These are phyloP conservation scores for Trichosanthes truncata DNA, from an alignment of 306 rosid species.

Conservation along the genomic window DNA sequence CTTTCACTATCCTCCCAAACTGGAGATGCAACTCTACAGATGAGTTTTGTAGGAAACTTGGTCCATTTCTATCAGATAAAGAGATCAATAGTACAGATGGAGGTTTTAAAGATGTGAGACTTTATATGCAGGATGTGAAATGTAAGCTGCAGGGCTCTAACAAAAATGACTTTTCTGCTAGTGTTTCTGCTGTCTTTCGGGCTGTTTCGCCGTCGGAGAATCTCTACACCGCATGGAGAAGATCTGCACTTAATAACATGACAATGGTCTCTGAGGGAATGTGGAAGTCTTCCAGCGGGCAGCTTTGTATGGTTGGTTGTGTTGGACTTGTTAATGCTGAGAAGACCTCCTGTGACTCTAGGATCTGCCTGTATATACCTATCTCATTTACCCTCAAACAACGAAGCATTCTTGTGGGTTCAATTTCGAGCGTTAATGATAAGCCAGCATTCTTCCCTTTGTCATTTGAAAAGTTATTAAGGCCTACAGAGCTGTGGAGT, in stretches of 20 bases:
- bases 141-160: slow-evolving; percentile 34
- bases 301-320: slow-evolving; percentile 97
- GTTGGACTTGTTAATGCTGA: slow-evolving; percentile 41
- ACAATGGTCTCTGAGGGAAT: slow-evolving; percentile 76
- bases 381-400: slow-evolving; percentile 60
- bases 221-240: slow-evolving; percentile 40
- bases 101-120: slow-evolving; percentile 54
- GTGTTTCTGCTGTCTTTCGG: slow-evolving; percentile 71
- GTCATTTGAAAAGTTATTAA: slow-evolving; percentile 59
- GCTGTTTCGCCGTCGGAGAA: slow-evolving; percentile 68
- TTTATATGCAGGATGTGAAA: slow-evolving; percentile 60
- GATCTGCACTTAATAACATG: slow-evolving; percentile 66
- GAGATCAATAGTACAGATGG: slow-evolving; percentile 63
- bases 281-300: slow-evolving; percentile 87
- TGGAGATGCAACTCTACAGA: slow-evolving; percentile 68
- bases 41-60: slow-evolving; percentile 66
- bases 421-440: slow-evolving; percentile 42
- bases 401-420: slow-evolving; percentile 59
- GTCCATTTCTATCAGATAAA: slow-evolving; percentile 57
- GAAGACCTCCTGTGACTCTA: slow-evolving; percentile 43
- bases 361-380: slow-evolving; percentile 73
- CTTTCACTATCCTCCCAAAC: slow-evolving; percentile 65
- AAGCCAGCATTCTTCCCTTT: slow-evolving; percentile 49
- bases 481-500: slow-evolving; percentile 64
- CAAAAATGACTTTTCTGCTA: slow-evolving; percentile 34